phyloP scores from a whole-genome alignment of 345 rosid species.

The Populus simonii region DNA sequence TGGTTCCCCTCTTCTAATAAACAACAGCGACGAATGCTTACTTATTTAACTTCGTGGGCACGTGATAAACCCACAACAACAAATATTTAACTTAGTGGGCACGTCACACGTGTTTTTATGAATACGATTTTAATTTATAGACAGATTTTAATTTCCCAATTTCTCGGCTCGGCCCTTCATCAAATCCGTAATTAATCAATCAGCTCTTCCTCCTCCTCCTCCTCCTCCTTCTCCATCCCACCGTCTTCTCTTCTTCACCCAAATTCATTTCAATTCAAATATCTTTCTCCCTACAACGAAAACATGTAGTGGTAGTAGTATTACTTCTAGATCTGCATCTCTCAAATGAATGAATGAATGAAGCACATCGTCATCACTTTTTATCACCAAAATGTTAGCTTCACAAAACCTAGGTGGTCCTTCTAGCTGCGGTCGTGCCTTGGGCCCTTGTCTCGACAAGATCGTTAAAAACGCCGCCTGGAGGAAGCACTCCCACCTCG shows the following conservation, averaged over 20 bases:
- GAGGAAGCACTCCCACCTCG: constrained; percentile 87
- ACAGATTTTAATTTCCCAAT: neutral
- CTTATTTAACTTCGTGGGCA: neutral
- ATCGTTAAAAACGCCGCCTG: constrained; percentile 93
- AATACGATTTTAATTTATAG: too few relatives aligned
- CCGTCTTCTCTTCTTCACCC: too few relatives aligned
- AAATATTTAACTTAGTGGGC: neutral
- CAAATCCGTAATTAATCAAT: neutral
- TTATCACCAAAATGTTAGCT: constrained; percentile 45
- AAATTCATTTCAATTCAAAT: too few relatives aligned
- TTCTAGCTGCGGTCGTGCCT: constrained; percentile 70
- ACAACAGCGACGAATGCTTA: too few relatives aligned
- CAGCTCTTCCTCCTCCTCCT: neutral
- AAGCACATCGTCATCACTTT: neutral
- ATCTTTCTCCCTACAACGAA: neutral
- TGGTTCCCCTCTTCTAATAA: too few relatives aligned
- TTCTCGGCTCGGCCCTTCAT: neutral
- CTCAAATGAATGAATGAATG: constrained; percentile 13
- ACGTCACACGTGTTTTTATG: too few relatives aligned
- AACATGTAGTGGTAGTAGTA: neutral
- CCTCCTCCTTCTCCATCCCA: too few relatives aligned
- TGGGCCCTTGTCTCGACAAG: constrained; percentile 79
- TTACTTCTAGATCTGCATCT: constrained; percentile 19
- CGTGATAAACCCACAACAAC: constrained; percentile 5
- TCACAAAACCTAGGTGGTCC: constrained; percentile 77